Base-by-base conservation (phyloP, 805 yeast species). In the Vanderwaltozyma verrucispora region DNA sequence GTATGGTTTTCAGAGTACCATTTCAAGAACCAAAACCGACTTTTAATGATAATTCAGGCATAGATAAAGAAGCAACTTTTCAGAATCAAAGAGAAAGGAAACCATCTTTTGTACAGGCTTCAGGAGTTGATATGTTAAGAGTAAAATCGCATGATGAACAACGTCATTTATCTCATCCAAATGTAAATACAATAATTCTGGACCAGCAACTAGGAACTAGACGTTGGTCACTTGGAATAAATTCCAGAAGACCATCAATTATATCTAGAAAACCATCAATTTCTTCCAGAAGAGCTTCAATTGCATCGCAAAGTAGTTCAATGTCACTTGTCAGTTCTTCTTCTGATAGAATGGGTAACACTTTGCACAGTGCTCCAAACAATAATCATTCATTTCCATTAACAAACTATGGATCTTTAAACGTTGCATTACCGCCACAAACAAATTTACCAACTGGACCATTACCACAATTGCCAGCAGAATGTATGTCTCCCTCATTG, bases 1-100 rank as follows among this genome's bases (percentile, higher is more conserved):
- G 64, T 17, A 51, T 60, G 60, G 53, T 58, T 24, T 81, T 81
- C 53, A 67, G 92, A 50, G 65, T 76, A 14, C 89, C 89, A 0
- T 81, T 80, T 51, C 85, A 77, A 51, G 83, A 78, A 11, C 25
- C 32, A 16, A 28, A 26, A 2, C 13, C 41, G 18, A 30, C 28
- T 10, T 19, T 24, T 14, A 12, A 18, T 2, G n/a, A n/a, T n/a
- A n/a, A n/a, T n/a, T n/a, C n/a, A n/a, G n/a, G n/a, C n/a, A n/a
- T n/a, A n/a, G n/a, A n/a, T n/a, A 18, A 25, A 27, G 36, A 33
- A 10, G 9, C 5, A 11, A 26, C 24, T 21, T 21, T 10, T 10
- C 24, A 13, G 12, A 15, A 4, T 5, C n/a, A 15, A 5, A 19
- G 17, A 15, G 28, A 4, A 4, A 43, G 50, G 32, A 43, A 49